These are phyloP conservation scores for Furcasterigmium furcatum DNA, from an alignment of 2,329 filamentous ascomycete genomes.

Conservation along the genomic window DNA sequence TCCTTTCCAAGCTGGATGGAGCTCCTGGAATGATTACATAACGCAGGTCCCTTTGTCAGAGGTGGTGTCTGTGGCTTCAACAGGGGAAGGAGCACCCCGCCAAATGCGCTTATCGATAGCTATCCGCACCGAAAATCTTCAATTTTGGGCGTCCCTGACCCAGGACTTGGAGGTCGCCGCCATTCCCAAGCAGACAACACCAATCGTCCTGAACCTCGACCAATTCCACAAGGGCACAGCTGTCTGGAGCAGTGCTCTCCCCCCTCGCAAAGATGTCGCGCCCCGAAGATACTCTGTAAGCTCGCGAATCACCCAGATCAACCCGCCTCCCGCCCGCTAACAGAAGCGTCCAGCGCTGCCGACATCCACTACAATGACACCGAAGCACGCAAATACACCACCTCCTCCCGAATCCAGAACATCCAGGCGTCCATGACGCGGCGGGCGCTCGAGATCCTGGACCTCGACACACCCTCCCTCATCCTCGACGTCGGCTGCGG, in stretches of 20 bases:
- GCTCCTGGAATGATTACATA: background rate
- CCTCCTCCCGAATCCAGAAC: slow-evolving; percentile 88
- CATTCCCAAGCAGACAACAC: too few relatives aligned
- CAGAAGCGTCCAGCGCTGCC: slow-evolving; percentile 65
- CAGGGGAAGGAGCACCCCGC: background rate
- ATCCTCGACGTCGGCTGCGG: slow-evolving; percentile 98
- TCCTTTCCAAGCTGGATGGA: slow-evolving; percentile 4
- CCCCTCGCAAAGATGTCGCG: slow-evolving; percentile 74
- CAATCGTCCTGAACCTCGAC: too few relatives aligned
- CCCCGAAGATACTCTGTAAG: slow-evolving; percentile 89
- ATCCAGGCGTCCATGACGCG: slow-evolving; percentile 95
- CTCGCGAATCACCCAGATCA: slow-evolving; percentile 10
- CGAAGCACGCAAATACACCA: slow-evolving; percentile 97
- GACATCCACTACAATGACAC: slow-evolving; percentile 97
- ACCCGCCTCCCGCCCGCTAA: slow-evolving; percentile 9
- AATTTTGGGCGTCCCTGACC: slow-evolving; percentile 1
- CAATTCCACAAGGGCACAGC: too few relatives aligned
- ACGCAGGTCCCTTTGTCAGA: background rate
- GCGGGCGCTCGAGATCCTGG: slow-evolving; percentile 86
- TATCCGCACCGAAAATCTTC: slow-evolving; percentile 6
- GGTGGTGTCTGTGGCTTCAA: background rate
- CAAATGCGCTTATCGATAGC: slow-evolving; percentile 3
- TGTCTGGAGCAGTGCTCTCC: too few relatives aligned
- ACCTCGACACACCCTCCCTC: slow-evolving; percentile 73
- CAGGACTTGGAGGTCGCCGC: too few relatives aligned